Conservation (phyloP, 805 yeast genomes). For the Wickerhamiella slavikovae region DNA sequence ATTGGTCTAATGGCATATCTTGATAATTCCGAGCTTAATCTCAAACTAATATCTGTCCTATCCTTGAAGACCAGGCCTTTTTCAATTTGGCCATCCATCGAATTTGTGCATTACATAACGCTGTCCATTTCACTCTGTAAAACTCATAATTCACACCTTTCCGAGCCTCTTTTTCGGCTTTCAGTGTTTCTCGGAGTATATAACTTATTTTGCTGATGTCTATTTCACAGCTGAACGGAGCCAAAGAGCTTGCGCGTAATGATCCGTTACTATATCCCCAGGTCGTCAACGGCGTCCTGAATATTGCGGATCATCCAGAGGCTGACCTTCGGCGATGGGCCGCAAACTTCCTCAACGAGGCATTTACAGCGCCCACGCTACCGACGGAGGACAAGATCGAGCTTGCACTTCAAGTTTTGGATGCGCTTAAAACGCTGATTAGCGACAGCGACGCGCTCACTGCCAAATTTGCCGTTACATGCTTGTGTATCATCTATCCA, state of each 20-base stretch:
- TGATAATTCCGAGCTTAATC: too few relatives aligned
- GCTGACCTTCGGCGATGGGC: slow-evolving; percentile 18
- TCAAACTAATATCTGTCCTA: too few relatives aligned
- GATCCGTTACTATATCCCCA: slow-evolving; percentile 20
- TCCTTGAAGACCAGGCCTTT: too few relatives aligned
- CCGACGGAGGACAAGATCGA: slow-evolving; percentile 9
- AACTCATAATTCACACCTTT: too few relatives aligned
- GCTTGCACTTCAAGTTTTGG: slow-evolving; percentile 15
- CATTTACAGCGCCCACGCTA: slow-evolving; percentile 15
- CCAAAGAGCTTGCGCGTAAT: slow-evolving; percentile 16
- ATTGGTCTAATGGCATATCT: too few relatives aligned
- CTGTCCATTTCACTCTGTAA: too few relatives aligned
- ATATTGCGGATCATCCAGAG: slow-evolving; percentile 18
- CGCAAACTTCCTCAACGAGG: slow-evolving; percentile 19
- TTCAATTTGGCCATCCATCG: too few relatives aligned
- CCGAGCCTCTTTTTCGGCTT: too few relatives aligned
- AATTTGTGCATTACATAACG: too few relatives aligned
- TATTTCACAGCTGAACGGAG: slow-evolving; percentile 19
- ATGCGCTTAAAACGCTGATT: slow-evolving; percentile 12
- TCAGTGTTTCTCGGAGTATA: too few relatives aligned
- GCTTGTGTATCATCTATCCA: slow-evolving; percentile 27
- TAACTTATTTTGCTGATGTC: too few relatives aligned
- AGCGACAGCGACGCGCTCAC: slow-evolving; percentile 12
- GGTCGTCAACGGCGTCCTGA: slow-evolving; percentile 18
- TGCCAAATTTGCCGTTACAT: slow-evolving; percentile 21